Evolutionary conservation across 2,329 filamentous ascomycete genomes (phyloP).

Genomic region (Alternaria alternata): DNA sequence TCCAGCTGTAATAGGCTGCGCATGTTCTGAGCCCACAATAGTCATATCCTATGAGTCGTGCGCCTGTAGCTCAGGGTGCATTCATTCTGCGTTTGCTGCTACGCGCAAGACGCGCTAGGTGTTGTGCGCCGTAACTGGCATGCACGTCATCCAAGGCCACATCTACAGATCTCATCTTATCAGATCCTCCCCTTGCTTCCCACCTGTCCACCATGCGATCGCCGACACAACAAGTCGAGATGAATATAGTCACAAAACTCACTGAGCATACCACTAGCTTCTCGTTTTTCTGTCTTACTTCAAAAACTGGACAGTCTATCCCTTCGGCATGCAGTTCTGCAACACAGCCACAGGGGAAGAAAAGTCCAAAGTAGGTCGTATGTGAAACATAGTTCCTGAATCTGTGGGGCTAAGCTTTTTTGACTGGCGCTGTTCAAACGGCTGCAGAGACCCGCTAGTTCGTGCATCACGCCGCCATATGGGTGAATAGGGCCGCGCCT

Average conservation of each 20-base stretch:
- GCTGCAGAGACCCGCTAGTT: slow-evolving; percentile 32
- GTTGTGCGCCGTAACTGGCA: slow-evolving; percentile 17
- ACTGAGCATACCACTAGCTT: not conserved
- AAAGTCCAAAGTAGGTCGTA: not conserved
- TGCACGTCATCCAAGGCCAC: slow-evolving; percentile 32
- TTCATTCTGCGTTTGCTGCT: not conserved
- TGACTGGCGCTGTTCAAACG: slow-evolving; percentile 17
- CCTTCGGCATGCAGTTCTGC: not conserved
- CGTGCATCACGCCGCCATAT: slow-evolving; percentile 24
- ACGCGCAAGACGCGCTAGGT: slow-evolving; percentile 13
- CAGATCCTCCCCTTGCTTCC: slow-evolving; percentile 23
- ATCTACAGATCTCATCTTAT: slow-evolving; percentile 29
- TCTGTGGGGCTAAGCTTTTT: slow-evolving; percentile 24
- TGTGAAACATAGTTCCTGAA: slow-evolving; percentile 9
- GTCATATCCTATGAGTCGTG: not conserved
- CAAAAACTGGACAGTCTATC: not conserved
- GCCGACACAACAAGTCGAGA: not conserved
- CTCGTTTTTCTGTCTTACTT: rapidly evolving
- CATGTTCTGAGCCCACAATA: not conserved
- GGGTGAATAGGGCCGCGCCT: slow-evolving; percentile 11
- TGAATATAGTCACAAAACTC: not conserved
- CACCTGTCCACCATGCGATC: not conserved
- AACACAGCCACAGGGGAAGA: not conserved
- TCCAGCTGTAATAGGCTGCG: not conserved
- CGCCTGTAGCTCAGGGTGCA: not conserved